Evolutionary conservation across 805 yeast species (phyloP), one percentile per base, ranked within the genome.

Genomic region (Debaryomyces prosopidis): DNA sequence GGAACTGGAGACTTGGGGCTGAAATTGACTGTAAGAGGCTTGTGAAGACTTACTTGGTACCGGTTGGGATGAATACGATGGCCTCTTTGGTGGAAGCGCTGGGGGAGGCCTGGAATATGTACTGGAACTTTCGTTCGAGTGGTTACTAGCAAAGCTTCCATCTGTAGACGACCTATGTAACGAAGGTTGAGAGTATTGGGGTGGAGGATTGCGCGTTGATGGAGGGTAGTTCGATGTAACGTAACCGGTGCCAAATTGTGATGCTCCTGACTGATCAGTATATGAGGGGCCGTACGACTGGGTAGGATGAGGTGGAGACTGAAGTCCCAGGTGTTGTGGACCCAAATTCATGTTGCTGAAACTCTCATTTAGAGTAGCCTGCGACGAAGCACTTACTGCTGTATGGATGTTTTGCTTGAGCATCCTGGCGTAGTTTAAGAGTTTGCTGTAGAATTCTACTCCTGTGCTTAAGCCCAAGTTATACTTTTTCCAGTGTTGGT

Each of bases 401-500:
- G 32, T n/a, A 30, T 8, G 17, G 12, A 47, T 46, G 9, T 42
- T 46, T 31, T 43, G 41, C 17, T 36, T 49, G 20, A 52, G 19
- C 4, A 39, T 27, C 10, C 26, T 40, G 3, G 59, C 70, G 52
- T 69, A 71, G 14, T 55, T 57, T 32, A 66, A 61, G 27, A 81
- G 64, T 45, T 80, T 77, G 6, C 68, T 65, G 62, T 92, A 92
- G 58, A 89, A 87, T 9, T 66, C 73, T 8, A 65, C 54, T 0
- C 96, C 96, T 51, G 80, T 82, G 12, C 68, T 63, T 44, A 80
- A 60, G 5, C 95, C 96, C 5, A 68, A 68, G 10, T 69, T 62
- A 52, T 82, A 84, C 12, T 76, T 75, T 31, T 71, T 71, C 83
- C 91, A 89, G 15, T 69, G 66, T 5, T 52, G 53, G 6, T 76